These are phyloP conservation scores for Cyclotella baltica DNA, from an alignment of 108 stramenopile genomes.

Conservation along the genomic window DNA sequence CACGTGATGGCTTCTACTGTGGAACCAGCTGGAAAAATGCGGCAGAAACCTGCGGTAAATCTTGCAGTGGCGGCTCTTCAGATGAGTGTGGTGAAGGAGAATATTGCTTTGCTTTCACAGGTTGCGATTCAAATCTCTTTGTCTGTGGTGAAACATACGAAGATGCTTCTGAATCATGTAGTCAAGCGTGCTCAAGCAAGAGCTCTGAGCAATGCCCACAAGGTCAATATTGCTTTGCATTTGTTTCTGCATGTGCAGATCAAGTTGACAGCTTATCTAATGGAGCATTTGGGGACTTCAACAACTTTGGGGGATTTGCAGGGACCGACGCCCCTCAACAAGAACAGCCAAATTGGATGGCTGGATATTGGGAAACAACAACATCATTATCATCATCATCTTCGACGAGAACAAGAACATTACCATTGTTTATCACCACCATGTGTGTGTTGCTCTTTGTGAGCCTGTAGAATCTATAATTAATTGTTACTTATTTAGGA, in stretches of 20 bases:
- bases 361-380: constrained; percentile 14
- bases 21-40: constrained; percentile 41
- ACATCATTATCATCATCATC: neutral
- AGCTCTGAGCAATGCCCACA: constrained; percentile 27
- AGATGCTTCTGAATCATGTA: constrained; percentile 33
- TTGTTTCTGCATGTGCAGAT: constrained; percentile 27
- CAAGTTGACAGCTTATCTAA: neutral
- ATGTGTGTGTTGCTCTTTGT: neutral
- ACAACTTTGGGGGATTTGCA: neutral
- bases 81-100: constrained; percentile 40
- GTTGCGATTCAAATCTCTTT: constrained; percentile 35
- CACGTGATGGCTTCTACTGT: constrained; percentile 41
- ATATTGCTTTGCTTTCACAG: constrained; percentile 40
- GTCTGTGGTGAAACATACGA: constrained; percentile 40
- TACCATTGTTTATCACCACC: neutral
- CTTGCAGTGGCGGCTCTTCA: constrained; percentile 35
- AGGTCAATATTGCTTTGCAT: constrained; percentile 37
- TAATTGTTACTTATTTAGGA: no score
- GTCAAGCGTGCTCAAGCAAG: constrained; percentile 21
- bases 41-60: constrained; percentile 22
- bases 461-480: constrained; percentile 12
- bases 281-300: constrained; percentile 3
- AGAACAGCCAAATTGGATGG: neutral
- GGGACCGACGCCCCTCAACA: neutral
- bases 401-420: constrained; percentile 4